Conservation (phyloP, 345 rosid species). For the Pugionium cornutum region DNA sequence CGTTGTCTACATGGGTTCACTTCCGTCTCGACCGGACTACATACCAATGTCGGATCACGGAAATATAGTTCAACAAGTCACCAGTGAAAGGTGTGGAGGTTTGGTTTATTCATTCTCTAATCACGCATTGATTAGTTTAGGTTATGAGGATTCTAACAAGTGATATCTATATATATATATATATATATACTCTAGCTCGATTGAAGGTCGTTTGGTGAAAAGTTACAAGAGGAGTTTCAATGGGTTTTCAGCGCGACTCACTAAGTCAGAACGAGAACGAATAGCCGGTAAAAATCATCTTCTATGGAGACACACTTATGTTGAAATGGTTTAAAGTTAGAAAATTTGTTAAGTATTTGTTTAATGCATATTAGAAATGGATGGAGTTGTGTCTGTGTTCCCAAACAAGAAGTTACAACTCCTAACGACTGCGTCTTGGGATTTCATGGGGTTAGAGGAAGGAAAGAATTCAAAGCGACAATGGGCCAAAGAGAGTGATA, state of each 20-base stretch:
- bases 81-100: slow-evolving; percentile 26
- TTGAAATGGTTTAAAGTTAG: background rate
- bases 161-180: background rate
- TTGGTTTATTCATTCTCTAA: background rate
- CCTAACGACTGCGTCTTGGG: slow-evolving; percentile 63
- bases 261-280: slow-evolving; percentile 43
- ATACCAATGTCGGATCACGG: slow-evolving; percentile 36
- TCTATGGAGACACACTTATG: background rate
- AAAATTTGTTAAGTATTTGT: no score
- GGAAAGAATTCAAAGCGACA: slow-evolving; percentile 25
- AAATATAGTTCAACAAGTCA: slow-evolving; percentile 40
- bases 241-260: slow-evolving; percentile 60
- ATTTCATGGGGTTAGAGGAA: slow-evolving; percentile 50
- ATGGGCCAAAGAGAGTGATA: slow-evolving; percentile 37
- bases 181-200: slow-evolving; percentile 26
- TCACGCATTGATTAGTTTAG: background rate
- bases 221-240: slow-evolving; percentile 65
- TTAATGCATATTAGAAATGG: slow-evolving; percentile 30
- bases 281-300: slow-evolving; percentile 47
- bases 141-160: background rate
- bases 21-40: slow-evolving; percentile 33
- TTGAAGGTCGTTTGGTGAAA: slow-evolving; percentile 41
- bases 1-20: slow-evolving; percentile 50
- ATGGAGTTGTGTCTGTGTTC: slow-evolving; percentile 52
- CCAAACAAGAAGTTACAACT: slow-evolving; percentile 38